phyloP scores from a whole-genome alignment of 1,139 yeast species.

The Pichia sp. region DNA sequence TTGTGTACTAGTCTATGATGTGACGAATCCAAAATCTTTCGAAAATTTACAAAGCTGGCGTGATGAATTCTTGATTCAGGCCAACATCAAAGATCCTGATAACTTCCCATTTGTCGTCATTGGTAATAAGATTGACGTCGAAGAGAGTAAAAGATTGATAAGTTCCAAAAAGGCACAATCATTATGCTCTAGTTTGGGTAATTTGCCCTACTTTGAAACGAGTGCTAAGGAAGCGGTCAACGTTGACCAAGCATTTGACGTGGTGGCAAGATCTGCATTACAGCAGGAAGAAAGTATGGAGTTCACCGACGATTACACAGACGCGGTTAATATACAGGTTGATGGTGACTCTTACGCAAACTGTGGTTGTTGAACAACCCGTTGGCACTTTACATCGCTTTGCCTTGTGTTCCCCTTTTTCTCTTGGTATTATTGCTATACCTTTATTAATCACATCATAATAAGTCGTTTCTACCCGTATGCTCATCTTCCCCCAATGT shows the following conservation, averaged over 20 bases:
- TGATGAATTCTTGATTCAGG: conserved; percentile 91
- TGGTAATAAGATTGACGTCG: conserved; percentile 94
- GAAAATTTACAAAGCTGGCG: conserved; percentile 89
- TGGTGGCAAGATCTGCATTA: conserved; percentile 89
- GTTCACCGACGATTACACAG: conserved; percentile 88
- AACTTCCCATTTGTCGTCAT: conserved; percentile 91
- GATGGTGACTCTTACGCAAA: conserved; percentile 65
- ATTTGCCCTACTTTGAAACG: conserved; percentile 89
- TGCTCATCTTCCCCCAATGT: too few species aligned
- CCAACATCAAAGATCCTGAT: conserved; percentile 88
- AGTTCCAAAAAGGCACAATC: conserved; percentile 79
- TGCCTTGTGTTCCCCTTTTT: not conserved
- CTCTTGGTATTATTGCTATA: too few species aligned
- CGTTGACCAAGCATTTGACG: conserved; percentile 93
- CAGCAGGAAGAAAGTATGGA: conserved; percentile 80
- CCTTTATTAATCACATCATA: too few species aligned
- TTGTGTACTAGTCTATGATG: conserved; percentile 93
- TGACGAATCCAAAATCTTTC: conserved; percentile 86
- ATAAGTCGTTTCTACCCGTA: too few species aligned
- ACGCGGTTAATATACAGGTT: conserved; percentile 89
- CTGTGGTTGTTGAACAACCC: conserved; percentile 58
- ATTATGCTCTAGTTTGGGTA: conserved; percentile 79
- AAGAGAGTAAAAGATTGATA: conserved; percentile 81
- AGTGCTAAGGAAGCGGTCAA: conserved; percentile 92
- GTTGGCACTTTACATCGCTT: too few species aligned